Evolutionary conservation across 2,329 filamentous ascomycete genomes (phyloP).

Genomic region (Emergomyces orientalis): DNA sequence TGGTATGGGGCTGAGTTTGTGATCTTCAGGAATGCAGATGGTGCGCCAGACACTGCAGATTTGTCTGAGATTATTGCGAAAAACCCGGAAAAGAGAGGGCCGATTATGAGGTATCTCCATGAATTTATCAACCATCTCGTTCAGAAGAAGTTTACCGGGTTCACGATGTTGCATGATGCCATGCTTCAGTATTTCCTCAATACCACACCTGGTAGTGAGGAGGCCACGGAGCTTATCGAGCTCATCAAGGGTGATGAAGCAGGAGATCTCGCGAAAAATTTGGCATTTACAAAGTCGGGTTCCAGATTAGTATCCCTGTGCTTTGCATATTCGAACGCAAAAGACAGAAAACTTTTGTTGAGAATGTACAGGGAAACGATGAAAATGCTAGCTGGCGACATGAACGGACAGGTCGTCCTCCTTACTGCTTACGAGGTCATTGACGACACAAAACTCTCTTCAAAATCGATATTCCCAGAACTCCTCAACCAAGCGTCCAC

Average conservation of each 20-base stretch:
- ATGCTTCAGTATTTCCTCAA: conserved; percentile 95
- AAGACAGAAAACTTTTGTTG: conserved; percentile 83
- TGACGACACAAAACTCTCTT: conserved; percentile 83
- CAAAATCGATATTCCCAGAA: conserved; percentile 80
- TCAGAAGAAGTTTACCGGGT: conserved; percentile 93
- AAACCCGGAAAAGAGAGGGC: conserved; percentile 73
- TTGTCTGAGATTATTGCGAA: conserved; percentile 57
- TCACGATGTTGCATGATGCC: conserved; percentile 95
- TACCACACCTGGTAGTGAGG: conserved; percentile 64
- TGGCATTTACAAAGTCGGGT: conserved; percentile 89
- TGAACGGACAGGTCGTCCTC: conserved; percentile 68
- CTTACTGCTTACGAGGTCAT: conserved; percentile 82
- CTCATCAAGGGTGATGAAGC: conserved; percentile 85
- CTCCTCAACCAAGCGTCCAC: conserved; percentile 59
- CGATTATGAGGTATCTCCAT: conserved; percentile 76
- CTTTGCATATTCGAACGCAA: conserved; percentile 75
- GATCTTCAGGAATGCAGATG: conserved; percentile 56
- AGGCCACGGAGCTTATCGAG: conserved; percentile 80
- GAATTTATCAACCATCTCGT: conserved; percentile 85
- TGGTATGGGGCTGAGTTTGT: conserved; percentile 96
- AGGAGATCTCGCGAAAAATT: conserved; percentile 83
- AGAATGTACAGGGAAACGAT: conserved; percentile 86
- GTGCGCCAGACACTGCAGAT: conserved; percentile 49
- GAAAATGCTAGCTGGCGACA: conserved; percentile 72
- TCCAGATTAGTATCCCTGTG: conserved; percentile 71